Conservation (phyloP, 305 asterid species). For the Lippia alba region DNA sequence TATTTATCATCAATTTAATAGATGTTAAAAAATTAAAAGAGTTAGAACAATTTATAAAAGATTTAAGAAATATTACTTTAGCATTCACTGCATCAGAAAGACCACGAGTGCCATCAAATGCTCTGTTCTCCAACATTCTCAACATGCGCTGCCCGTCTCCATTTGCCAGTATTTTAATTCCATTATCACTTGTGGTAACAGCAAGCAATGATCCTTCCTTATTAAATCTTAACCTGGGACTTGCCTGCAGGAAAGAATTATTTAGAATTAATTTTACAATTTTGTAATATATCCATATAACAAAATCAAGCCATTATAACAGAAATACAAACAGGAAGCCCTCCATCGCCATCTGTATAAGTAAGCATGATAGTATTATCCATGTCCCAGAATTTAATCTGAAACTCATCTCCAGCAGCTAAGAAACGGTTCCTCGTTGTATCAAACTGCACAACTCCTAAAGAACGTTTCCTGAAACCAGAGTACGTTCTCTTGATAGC, state of each 20-base stretch:
- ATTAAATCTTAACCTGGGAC: conserved; percentile 74
- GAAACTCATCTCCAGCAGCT: conserved; percentile 87
- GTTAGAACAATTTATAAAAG: not conserved
- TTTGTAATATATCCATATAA: conserved; percentile 20
- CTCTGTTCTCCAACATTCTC: conserved; percentile 83
- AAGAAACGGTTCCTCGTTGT: conserved; percentile 83
- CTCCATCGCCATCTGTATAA: conserved; percentile 74
- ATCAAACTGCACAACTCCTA: conserved; percentile 83
- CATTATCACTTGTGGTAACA: conserved; percentile 67
- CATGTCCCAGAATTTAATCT: conserved; percentile 93
- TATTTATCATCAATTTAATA: no score
- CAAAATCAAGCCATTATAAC: not conserved
- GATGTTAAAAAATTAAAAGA: no score
- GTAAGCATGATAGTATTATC: conserved; percentile 67
- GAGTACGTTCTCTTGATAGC: conserved; percentile 80
- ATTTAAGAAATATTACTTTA: conserved; percentile 51
- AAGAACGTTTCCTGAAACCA: conserved; percentile 75
- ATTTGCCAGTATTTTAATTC: conserved; percentile 63
- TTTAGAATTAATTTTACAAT: conserved; percentile 15
- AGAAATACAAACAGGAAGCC: conserved; percentile 68
- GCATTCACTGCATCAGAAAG: conserved; percentile 74
- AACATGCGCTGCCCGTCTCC: conserved; percentile 73
- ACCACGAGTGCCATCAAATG: conserved; percentile 83
- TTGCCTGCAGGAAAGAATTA: conserved; percentile 61
- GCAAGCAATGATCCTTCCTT: conserved; percentile 65